Evolutionary conservation across 257 asterid genomes (phyloP).

Genomic region (Capsicum baccatum): DNA sequence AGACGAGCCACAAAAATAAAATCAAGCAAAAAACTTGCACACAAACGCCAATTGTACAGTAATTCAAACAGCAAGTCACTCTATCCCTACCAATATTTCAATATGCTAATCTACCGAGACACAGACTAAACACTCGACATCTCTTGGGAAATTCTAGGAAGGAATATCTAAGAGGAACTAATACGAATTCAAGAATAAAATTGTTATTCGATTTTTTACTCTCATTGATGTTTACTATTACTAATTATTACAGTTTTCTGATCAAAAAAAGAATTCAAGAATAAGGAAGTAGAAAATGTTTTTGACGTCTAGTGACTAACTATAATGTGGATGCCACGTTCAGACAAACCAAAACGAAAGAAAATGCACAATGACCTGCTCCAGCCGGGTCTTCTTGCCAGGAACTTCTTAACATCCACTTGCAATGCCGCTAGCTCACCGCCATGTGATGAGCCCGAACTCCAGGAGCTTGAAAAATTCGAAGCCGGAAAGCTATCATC

Average conservation of each 20-base stretch:
- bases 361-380: conserved; percentile 63
- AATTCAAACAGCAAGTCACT: conserved; percentile 16
- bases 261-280: neutral
- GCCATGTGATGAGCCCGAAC: conserved; percentile 72
- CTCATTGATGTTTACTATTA: no score
- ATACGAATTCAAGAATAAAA: neutral
- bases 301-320: neutral
- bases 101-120: neutral
- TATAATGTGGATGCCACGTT: neutral
- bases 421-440: conserved; percentile 93
- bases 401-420: conserved; percentile 88
- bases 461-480: conserved; percentile 92
- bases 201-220: no score
- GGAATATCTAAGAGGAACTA: conserved; percentile 19
- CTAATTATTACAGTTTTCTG: no score
- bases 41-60: neutral
- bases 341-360: conserved; percentile 9
- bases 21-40: conserved; percentile 12
- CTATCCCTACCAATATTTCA: neutral
- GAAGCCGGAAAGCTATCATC: conserved; percentile 96
- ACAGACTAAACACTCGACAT: neutral
- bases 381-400: conserved; percentile 95
- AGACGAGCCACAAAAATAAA: neutral
- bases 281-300: neutral
- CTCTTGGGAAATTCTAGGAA: neutral